Evolutionary conservation across 768 basidiomycete genomes (phyloP).

Genomic region (Leucocoprinus leucothites): DNA sequence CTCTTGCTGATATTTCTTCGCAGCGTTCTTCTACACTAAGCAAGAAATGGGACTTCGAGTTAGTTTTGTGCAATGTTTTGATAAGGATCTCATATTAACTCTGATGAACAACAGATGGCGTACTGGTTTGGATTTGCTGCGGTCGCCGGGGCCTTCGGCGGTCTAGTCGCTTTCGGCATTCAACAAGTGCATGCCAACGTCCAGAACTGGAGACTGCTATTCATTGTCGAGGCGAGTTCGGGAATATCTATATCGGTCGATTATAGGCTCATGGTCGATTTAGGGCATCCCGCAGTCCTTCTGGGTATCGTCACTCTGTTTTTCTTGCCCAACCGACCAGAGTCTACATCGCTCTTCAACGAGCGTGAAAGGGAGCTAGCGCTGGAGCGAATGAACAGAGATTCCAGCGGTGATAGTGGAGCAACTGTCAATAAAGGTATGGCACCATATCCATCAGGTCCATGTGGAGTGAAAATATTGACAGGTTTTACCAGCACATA

Average conservation of each 20-base stretch:
- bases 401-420: conserved; percentile 63
- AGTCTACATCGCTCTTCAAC: conserved; percentile 59
- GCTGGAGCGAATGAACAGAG: conserved; percentile 63
- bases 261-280: background rate
- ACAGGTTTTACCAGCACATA: conserved; percentile 43
- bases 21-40: conserved; percentile 78
- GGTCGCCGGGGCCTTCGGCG: conserved; percentile 81
- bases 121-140: conserved; percentile 87
- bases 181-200: conserved; percentile 54
- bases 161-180: conserved; percentile 79
- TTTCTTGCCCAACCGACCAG: conserved; percentile 68
- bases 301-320: conserved; percentile 55
- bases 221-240: conserved; percentile 62
- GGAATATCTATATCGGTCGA: background rate
- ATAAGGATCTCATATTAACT: background rate
- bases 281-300: conserved; percentile 68
- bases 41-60: conserved; percentile 69
- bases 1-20: background rate
- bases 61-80: conserved; percentile 12
- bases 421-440: conserved; percentile 61
- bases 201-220: conserved; percentile 59
- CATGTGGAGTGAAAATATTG: background rate
- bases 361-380: conserved; percentile 57
- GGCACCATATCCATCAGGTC: background rate
- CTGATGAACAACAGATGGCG: conserved; percentile 43